Evolutionary conservation across 192 early-diverging fungal genomes (phyloP).

Genomic region (Cladochytrium replicatum): DNA sequence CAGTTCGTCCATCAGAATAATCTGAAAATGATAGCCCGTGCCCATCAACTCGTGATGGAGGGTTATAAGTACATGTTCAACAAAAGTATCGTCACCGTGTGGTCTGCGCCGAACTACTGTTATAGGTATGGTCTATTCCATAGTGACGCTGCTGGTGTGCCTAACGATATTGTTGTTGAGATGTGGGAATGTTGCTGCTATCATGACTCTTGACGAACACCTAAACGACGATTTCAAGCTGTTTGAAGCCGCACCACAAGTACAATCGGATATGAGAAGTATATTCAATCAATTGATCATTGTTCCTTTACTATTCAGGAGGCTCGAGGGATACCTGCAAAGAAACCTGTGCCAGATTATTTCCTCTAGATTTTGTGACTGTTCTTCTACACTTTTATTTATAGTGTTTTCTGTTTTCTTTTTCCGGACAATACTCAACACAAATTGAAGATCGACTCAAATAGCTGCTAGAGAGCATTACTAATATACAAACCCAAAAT

Average conservation of each 20-base stretch:
- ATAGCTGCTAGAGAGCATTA: too few species aligned
- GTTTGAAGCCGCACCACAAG: constrained; percentile 87
- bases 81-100: constrained; percentile 90
- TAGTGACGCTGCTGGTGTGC: neutral
- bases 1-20: constrained; percentile 52
- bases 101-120: constrained; percentile 99
- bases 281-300: neutral
- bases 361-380: constrained; percentile 88
- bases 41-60: constrained; percentile 97
- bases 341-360: constrained; percentile 87
- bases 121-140: constrained; percentile 48
- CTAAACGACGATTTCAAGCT: constrained; percentile 81
- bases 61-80: constrained; percentile 96
- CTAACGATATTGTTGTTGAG: constrained; percentile 20
- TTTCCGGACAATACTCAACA: too few species aligned
- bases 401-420: too few species aligned
- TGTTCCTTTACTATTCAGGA: constrained; percentile 37
- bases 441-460: too few species aligned
- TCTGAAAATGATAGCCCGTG: constrained; percentile 50
- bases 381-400: too few species aligned
- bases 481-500: too few species aligned
- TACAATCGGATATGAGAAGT: constrained; percentile 21
- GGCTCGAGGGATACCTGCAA: constrained; percentile 64
- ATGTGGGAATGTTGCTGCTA: constrained; percentile 97
- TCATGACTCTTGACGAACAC: constrained; percentile 86